Percentiles rank a stretch among this genome's conserved stretches.
phyloP scores from a whole-genome alignment of 768 basidiomycete species.

The Tricholoma bakamatsutake region DNA sequence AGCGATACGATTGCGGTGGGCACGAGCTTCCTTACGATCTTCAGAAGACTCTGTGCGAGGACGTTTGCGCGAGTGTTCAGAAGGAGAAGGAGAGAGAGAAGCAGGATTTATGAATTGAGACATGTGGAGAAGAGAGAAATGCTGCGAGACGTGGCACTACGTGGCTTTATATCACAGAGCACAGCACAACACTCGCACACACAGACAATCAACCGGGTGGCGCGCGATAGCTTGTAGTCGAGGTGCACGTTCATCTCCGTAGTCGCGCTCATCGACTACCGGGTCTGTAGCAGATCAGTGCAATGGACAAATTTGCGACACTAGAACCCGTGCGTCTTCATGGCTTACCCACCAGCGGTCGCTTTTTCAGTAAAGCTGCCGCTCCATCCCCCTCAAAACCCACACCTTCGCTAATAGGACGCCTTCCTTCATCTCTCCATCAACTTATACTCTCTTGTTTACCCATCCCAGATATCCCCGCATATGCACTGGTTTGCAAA shows the following conservation, averaged over 20 bases:
- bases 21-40: slow-evolving; percentile 82
- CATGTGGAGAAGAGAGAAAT: background rate
- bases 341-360: slow-evolving; percentile 26
- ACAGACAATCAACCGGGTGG: too few relatives aligned
- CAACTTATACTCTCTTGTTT: slow-evolving; percentile 66
- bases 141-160: background rate
- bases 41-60: slow-evolving; percentile 62
- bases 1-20: slow-evolving; percentile 88
- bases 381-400: slow-evolving; percentile 9
- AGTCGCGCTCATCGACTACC: too few relatives aligned
- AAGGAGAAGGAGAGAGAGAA: slow-evolving; percentile 24
- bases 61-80: slow-evolving; percentile 58
- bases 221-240: too few relatives aligned
- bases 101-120: slow-evolving; percentile 24
- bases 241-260: too few relatives aligned
- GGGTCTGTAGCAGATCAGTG: background rate
- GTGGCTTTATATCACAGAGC: background rate
- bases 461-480: slow-evolving; percentile 75
- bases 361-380: slow-evolving; percentile 20
- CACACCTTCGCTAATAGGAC: slow-evolving; percentile 52
- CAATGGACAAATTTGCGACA: slow-evolving; percentile 83
- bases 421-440: slow-evolving; percentile 74
- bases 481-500: slow-evolving; percentile 63
- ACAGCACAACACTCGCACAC: too few relatives aligned
- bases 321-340: slow-evolving; percentile 71